These are phyloP conservation scores for Pichia sp. DNA, from an alignment of 1,139 yeast genomes.

Conservation along the genomic window DNA sequence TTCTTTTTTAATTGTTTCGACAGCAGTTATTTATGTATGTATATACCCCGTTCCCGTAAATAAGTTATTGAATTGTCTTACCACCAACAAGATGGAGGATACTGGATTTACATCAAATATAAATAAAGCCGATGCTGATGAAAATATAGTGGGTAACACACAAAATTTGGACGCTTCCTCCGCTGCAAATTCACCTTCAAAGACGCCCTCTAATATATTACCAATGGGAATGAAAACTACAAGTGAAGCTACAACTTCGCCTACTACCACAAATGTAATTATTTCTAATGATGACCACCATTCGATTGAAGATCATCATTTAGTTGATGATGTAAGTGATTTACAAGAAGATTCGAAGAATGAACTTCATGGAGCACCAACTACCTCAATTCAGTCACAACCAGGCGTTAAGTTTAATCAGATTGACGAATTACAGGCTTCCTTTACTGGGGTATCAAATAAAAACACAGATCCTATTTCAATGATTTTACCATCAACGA, in stretches of 20 bases:
- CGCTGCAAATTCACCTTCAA: neutral
- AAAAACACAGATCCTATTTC: conserved; percentile 9
- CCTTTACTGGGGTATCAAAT: conserved; percentile 29
- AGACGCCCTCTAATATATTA: neutral
- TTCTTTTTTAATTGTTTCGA: too few relatives aligned
- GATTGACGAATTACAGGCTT: conserved; percentile 28
- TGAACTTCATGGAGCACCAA: neutral
- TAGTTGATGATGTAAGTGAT: too few relatives aligned
- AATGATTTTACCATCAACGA: conserved; percentile 9
- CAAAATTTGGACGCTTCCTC: neutral
- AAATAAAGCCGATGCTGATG: neutral
- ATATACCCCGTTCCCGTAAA: too few relatives aligned
- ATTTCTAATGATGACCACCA: neutral
- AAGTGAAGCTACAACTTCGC: neutral
- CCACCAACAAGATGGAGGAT: neutral
- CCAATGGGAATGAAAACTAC: neutral
- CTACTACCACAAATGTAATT: neutral
- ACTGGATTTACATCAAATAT: neutral
- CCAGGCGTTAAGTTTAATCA: conserved; percentile 22
- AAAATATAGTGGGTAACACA: too few relatives aligned
- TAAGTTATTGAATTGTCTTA: too few relatives aligned
- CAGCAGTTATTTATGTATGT: too few relatives aligned
- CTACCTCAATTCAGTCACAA: conserved; percentile 7
- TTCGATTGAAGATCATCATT: neutral
- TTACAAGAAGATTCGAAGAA: neutral